Evolutionary conservation across 2,329 filamentous ascomycete species (phyloP).

Genomic region (Beauveria sp.): DNA sequence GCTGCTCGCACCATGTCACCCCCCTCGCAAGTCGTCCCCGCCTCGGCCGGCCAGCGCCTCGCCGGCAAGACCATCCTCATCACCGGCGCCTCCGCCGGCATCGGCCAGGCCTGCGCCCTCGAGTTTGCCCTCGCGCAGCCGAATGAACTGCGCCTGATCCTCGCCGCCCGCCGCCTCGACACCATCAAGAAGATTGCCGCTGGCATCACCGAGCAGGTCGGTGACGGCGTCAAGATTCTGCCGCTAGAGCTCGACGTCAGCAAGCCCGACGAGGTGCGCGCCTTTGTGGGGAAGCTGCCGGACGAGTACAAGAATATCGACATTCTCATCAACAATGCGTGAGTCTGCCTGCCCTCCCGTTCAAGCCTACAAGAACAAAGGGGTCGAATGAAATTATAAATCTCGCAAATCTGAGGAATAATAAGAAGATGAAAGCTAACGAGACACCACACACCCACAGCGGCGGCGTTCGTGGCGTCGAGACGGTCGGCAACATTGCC

Average conservation of each 20-base stretch:
- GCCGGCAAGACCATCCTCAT: conserved; percentile 88
- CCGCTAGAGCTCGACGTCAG: conserved; percentile 83
- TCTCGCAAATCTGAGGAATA: neutral
- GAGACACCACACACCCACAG: conserved; percentile 32
- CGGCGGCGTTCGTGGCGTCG: conserved; percentile 82
- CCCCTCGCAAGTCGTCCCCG: conserved; percentile 32
- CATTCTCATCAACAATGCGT: conserved; percentile 95
- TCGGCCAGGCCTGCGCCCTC: conserved; percentile 74
- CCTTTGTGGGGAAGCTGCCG: conserved; percentile 67
- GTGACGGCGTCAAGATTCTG: conserved; percentile 71
- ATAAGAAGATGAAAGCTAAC: conserved; percentile 11
- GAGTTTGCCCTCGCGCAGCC: conserved; percentile 88
- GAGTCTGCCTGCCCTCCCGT: conserved; percentile 23
- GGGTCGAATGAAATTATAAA: accelerated
- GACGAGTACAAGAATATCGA: conserved; percentile 79
- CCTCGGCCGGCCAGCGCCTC: conserved; percentile 73
- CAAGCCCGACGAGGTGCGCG: conserved; percentile 63
- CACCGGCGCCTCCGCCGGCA: conserved; percentile 89
- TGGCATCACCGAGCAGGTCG: conserved; percentile 70
- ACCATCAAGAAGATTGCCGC: conserved; percentile 66
- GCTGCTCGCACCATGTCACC: conserved; percentile 24
- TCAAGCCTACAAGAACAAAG: too few relatives aligned
- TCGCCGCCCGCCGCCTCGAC: conserved; percentile 84
- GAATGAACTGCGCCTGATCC: conserved; percentile 68
- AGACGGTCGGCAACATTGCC: conserved; percentile 74